Evolutionary conservation across 2,329 filamentous ascomycete genomes (phyloP), one percentile per base, ranked within the genome.

Genomic region (Pseudogymnoascus sp.): DNA sequence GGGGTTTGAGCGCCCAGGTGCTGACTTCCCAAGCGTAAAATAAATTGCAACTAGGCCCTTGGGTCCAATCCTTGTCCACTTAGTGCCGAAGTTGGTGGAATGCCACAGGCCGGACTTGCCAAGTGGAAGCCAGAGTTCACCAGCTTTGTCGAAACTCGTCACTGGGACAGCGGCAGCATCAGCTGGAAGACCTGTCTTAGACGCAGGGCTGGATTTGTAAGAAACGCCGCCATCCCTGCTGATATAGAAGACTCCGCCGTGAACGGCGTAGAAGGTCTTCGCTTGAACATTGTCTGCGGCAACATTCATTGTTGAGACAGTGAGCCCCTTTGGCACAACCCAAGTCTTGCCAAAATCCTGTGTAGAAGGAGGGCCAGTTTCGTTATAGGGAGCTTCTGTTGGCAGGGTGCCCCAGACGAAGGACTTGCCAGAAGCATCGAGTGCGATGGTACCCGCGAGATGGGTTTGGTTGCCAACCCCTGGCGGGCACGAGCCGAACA

Each of bases 71-170:
- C 64, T 56, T 16, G 34, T 53, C 63, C 63, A 66, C 5, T 23
- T 42, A 18, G 31, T 31, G 5, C 64, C 64, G 18, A 63, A 66
- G 38, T 66, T 46, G 18, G 60, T 66, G 11, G 42, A 61, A 49
- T 66, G 65, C 49, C 61, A 66, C 8, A 66, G 36, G 8, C 64
- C 64, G 5, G 28, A 36, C 14, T 36, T 53, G 5, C 64, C 64
- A 14, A 66, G 63, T 25, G 64, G 63, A 23, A 66, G 63, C 64
- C 64, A 66, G 12, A 66, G 60, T 18, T 66, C 64, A 5, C 64
- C 64, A 18, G 64, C 64, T 23, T 38, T 63, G 23, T 62, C 34
- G 11, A 66, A 66, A 11, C 60, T 66, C 2, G 62, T 36, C 1
- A 66, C 63, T 16, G 64, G 64, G 2, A 63, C 59, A 3, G 63